Evolutionary conservation across 495 filamentous ascomycete species (phyloP), one percentile per base, ranked within the genome.

Genomic region (Penicillium pulvis): DNA sequence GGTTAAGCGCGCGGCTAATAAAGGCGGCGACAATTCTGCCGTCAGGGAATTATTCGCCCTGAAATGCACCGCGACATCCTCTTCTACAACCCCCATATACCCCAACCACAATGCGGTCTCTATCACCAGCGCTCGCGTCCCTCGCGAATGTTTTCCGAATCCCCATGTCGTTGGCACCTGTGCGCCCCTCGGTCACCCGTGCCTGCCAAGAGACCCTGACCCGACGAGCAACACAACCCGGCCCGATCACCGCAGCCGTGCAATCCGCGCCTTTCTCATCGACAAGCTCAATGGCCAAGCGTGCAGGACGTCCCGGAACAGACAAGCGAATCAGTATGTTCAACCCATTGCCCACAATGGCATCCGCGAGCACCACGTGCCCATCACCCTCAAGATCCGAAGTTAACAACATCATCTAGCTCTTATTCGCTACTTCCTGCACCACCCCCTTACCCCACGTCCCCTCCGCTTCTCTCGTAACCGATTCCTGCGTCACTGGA

Each of bases 401-500:
- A 17, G 16, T 47, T 59, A 58, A 59, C 49, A 19, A 23, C 2
- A 48, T 12, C 8, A 17, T 24, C 28, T 54, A 87, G 86, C 79
- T 23, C 56, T 83, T 19, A 89, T 89, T 68, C 82, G 84, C 65
- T 88, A 88, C 75, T 82, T 84, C 74, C 84, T 89, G 57, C 59
- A 72, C 54, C 86, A 90, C 71, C 83, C 85, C 36, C 71, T 80
- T 46, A 87, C 83, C 24, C 90, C 90, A 0, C 86, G 90, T 3
- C 92, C 93, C 3, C 83, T 97, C 61, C 85, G 90, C 59, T 88
- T 96, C 82, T 90, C 85, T 26, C 91, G 93, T 61, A 89, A 88
- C 77, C 89, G 94, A 54, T 83, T 85, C 77, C 87, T 98, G 62
- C 90, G 94, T 24, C 94, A 99, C 80, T 99, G 95, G 94, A 97